Percentiles rank a stretch among this genome's conserved stretches.
Conservation (phyloP, 495 filamentous ascomycete species). For the Stereocaulon alpinum region DNA sequence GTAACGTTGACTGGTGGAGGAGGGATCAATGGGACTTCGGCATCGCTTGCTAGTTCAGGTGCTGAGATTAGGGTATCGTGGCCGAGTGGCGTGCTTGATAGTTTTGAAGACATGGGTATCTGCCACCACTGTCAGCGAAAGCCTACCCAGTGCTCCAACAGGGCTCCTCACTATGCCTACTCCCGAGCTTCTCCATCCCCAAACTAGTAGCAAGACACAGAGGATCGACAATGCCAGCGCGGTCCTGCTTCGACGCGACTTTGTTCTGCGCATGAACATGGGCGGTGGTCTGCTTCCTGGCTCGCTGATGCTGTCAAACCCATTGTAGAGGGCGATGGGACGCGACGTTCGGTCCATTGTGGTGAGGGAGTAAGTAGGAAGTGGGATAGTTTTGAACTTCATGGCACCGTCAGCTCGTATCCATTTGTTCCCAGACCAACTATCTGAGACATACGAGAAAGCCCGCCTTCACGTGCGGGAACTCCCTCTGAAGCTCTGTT, state of each 20-base stretch:
- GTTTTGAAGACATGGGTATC: constrained; percentile 14
- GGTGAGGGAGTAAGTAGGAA: background rate
- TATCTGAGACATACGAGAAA: background rate
- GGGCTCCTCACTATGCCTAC: constrained; percentile 15
- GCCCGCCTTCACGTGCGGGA: background rate
- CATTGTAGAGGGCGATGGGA: constrained; percentile 12
- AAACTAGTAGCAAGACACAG: constrained; percentile 15
- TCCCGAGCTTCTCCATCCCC: constrained; percentile 20
- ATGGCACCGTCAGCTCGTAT: background rate
- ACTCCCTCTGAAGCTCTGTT: background rate
- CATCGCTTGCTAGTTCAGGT: background rate
- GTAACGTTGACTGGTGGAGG: constrained; percentile 12
- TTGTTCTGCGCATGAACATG: constrained; percentile 22
- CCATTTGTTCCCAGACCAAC: background rate
- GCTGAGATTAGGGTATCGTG: background rate
- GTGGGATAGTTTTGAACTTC: background rate
- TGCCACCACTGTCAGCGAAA: background rate
- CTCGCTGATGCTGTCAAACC: constrained; percentile 22
- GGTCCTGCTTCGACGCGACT: constrained; percentile 20
- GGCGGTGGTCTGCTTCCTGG: constrained; percentile 17
- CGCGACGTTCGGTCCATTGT: constrained; percentile 9
- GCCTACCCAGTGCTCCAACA: background rate
- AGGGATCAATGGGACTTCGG: constrained; percentile 14
- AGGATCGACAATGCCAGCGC: constrained; percentile 9
- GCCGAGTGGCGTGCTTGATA: constrained; percentile 3